These are phyloP conservation scores for Panicum hallii DNA, from an alignment of 202 grass and related monocot genomes.

Conservation along the genomic window DNA sequence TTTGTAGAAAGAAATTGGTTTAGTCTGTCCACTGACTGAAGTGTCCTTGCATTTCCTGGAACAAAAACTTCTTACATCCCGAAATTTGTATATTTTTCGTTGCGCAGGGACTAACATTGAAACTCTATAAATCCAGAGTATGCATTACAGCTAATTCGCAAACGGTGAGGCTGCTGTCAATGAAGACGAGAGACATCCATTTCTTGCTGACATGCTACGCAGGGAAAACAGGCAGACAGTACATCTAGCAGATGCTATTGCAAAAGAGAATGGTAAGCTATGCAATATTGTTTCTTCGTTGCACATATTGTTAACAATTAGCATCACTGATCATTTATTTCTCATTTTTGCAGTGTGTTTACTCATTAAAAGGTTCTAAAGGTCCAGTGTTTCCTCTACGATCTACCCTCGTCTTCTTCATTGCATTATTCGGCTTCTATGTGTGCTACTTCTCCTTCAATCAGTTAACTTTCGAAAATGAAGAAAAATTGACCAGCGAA, in stretches of 20 bases:
- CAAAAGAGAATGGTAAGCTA: constrained; percentile 61
- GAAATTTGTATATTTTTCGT: constrained; percentile 17
- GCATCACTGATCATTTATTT: constrained; percentile 6
- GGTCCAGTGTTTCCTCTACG: constrained; percentile 58
- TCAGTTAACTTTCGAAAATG: constrained; percentile 64
- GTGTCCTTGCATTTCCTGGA: constrained; percentile 52
- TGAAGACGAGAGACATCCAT: constrained; percentile 45
- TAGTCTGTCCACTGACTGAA: not conserved
- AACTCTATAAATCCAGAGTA: not conserved
- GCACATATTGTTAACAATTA: not conserved
- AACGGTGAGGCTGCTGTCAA: constrained; percentile 20
- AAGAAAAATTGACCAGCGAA: constrained; percentile 24
- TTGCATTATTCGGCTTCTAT: constrained; percentile 72
- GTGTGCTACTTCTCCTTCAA: constrained; percentile 79
- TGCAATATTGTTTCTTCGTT: constrained; percentile 34
- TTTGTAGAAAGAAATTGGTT: not conserved
- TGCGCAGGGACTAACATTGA: not conserved
- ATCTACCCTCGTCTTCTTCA: constrained; percentile 71
- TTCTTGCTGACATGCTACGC: constrained; percentile 3
- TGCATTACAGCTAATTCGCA: constrained; percentile 16
- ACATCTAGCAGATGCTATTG: constrained; percentile 25
- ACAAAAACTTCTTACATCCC: constrained; percentile 22
- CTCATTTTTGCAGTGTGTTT: constrained; percentile 55
- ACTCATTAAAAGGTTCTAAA: constrained; percentile 65
- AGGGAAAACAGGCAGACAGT: not conserved